These are phyloP conservation scores for Dactylellina leptospora DNA, from an alignment of 2,329 filamentous ascomycete species.

Conservation along the genomic window DNA sequence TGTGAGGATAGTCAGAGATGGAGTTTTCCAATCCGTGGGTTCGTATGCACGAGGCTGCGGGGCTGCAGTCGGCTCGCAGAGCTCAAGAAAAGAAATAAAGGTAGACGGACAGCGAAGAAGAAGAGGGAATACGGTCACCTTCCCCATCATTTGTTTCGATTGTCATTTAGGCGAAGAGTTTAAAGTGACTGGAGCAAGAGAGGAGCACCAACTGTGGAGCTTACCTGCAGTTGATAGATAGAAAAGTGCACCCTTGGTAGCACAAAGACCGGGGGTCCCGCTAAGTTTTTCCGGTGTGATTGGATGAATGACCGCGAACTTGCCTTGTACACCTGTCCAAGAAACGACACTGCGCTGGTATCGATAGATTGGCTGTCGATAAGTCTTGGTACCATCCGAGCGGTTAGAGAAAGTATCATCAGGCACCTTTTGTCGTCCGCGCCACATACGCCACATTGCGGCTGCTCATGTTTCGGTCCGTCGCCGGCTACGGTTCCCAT, in stretches of 20 bases:
- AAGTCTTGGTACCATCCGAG: no score
- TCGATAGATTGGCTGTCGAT: no score
- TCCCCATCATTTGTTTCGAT: constrained; percentile 34
- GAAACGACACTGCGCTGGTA: no score
- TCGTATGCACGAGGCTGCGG: constrained; percentile 28
- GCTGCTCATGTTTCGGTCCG: no score
- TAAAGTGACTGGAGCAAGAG: background rate
- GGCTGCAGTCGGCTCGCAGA: constrained; percentile 47
- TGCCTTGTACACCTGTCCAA: background rate
- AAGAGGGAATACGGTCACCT: background rate
- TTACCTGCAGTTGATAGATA: constrained; percentile 15
- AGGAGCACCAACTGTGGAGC: constrained; percentile 12
- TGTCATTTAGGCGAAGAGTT: constrained; percentile 40
- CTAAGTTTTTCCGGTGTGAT: constrained; percentile 30
- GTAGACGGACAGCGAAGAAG: background rate
- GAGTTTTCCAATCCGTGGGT: background rate
- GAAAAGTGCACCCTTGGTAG: constrained; percentile 43
- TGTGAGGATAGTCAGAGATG: constrained; percentile 11
- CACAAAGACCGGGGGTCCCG: constrained; percentile 21
- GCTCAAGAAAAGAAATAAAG: no score
- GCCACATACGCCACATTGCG: no score
- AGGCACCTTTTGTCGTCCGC: no score
- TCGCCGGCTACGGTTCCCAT: no score
- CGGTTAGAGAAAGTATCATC: no score
- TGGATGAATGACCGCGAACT: constrained; percentile 4